Evolutionary conservation across 306 rosid genomes (phyloP), one percentile per base, ranked within the genome.

Genomic region (Biancaea sappan): DNA sequence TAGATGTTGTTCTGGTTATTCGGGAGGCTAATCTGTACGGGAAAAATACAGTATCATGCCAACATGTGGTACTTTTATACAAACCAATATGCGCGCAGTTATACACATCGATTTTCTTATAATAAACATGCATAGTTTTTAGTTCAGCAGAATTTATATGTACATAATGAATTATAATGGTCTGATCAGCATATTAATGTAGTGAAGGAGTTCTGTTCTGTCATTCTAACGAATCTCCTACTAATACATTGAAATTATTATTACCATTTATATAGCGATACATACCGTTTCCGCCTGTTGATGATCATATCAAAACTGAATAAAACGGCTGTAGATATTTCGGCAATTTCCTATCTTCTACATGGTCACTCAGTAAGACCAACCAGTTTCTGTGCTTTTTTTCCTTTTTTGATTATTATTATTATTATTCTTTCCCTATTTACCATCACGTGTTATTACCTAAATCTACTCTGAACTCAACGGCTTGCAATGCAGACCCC

Each of bases 11-110:
- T 69, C 62, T 52, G 41, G 48, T 60, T 40, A 54, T 66, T 66
- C 77, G 19, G 13, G 77, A 63, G 66, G 51, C 72, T 79, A 47
- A 69, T 75, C 79, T 83, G 77, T 28, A 32, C 25, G n/a, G 78
- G 38, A 59, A 14, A 71, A 72, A 34, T 38, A 54, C 12, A 16
- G 12, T 31, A 53, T 25, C 16, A 5, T 26, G 41, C 21, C 24
- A 29, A 71, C 52, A 46, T 7, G 16, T 3, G 8, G 15, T 59
- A 12, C 3, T 66, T 43, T 37, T 44, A 47, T 53, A 18, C 50
- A 54, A 56, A 18, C 6, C 25, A 52, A 54, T n/a, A n/a, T n/a
- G n/a, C n/a, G n/a, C n/a, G n/a, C 46, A 37, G 24, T 41, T 35
- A 31, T 14, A 16, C 22, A 1, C 24, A 31, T 59, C 18, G 41